Evolutionary conservation across 805 yeast species (phyloP).

Genomic region (Spathaspora arborariae): DNA sequence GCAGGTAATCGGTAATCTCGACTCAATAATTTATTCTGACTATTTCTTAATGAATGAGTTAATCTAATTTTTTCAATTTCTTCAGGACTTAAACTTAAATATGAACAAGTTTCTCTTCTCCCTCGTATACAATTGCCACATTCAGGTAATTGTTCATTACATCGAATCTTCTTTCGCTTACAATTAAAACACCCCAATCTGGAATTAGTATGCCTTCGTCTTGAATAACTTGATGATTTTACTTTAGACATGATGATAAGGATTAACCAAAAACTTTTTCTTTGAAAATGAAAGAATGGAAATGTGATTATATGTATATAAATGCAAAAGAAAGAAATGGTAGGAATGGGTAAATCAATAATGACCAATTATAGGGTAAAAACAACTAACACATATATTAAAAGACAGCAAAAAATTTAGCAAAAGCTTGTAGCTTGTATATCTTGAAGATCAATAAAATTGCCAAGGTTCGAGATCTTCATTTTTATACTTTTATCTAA

Average conservation of each 20-base stretch:
- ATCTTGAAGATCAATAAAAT: too few species aligned
- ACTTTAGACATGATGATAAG: neutral
- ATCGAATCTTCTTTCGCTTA: constrained; percentile 27
- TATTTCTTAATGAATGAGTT: constrained; percentile 24
- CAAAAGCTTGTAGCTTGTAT: too few species aligned
- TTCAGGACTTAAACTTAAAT: constrained; percentile 13
- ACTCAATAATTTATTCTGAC: constrained; percentile 23
- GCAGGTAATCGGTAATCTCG: constrained; percentile 25
- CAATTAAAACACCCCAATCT: constrained; percentile 29
- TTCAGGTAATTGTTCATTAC: constrained; percentile 26
- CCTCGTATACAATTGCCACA: constrained; percentile 26
- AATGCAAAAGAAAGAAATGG: neutral
- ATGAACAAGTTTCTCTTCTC: constrained; percentile 24
- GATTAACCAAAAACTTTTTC: too few species aligned
- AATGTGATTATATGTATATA: neutral
- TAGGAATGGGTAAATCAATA: too few species aligned
- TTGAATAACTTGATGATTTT: constrained; percentile 4
- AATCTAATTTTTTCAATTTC: constrained; percentile 21
- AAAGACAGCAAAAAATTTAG: neutral
- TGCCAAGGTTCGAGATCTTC: too few species aligned
- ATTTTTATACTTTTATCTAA: too few species aligned
- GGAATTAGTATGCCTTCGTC: constrained; percentile 28
- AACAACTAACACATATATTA: too few species aligned
- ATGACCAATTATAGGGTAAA: too few species aligned
- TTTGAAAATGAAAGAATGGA: neutral